Base-by-base conservation (phyloP, 2,329 filamentous ascomycete species). In the Aschersonia sp. region DNA sequence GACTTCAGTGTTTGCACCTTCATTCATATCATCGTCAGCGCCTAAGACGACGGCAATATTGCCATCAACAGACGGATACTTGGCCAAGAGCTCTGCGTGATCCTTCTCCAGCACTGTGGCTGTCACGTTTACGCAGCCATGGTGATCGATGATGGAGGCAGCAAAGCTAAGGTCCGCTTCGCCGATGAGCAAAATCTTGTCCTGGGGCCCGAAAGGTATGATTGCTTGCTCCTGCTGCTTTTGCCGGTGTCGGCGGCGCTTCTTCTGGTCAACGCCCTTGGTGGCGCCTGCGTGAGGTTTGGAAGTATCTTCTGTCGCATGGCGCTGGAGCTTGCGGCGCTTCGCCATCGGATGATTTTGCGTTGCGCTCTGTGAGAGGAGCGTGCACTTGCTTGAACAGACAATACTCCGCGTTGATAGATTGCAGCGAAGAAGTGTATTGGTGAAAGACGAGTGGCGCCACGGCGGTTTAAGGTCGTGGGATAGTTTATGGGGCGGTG, bases 111-210 rank as follows among this genome's bases (percentile, higher is more conserved):
- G 73, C 12, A 83, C 79, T 2, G 85, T 89, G 40, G 83, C 84
- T 0, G 78, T 82, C 5, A 91, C 62, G 57, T 80, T 71, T 51
- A 68, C 72, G 67, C 80, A 86, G 54, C 70, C 72, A 65, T 88
- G 83, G 57, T 83, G 72, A 47, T 72, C 64, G 47, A 83, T 71
- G 2, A 91, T 71, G 2, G 78, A 81, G 31, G 75, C 74, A 9
- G 85, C 77, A 61, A 89, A 91, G 61, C 83, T 88, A 59, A 92
- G 78, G 64, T 94, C 86, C 54, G 80, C 86, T 60, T 92, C 86
- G 57, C 86, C 86, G 46, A 91, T 67, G 3, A 91, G 75, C 5
- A 92, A 77, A 52, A 91, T 87, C 56, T 74, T 68, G 54, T 89
- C 78, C 55, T 75, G 66, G 40, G 75, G 67, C 30, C 71, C 63